These are phyloP conservation scores for Marchantia paleacea DNA, from an alignment of 225 moss, liverwort and hornwort genomes.

Conservation along the genomic window DNA sequence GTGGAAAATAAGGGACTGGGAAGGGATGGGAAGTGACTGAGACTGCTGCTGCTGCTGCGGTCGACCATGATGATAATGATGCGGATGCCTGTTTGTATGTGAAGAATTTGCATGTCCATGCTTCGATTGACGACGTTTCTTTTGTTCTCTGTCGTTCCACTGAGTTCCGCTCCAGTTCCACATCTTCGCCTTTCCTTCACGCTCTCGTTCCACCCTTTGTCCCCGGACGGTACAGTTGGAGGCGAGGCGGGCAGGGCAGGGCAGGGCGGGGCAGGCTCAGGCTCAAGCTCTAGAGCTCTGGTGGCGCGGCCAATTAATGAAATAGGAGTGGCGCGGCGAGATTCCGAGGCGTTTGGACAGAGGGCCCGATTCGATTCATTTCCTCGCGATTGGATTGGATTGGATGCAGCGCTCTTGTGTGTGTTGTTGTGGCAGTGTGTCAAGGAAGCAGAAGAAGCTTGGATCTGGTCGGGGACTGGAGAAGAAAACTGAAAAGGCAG, in stretches of 20 bases:
- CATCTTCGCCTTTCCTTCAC: not conserved
- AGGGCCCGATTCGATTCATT: not conserved
- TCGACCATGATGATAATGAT: not conserved
- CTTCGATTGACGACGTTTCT: too few relatives aligned
- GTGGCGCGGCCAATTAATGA: not conserved
- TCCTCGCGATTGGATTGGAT: not conserved
- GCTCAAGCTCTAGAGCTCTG: too few relatives aligned
- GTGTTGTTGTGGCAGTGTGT: slow-evolving; percentile 5
- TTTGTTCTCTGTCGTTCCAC: not conserved
- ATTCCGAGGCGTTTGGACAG: not conserved
- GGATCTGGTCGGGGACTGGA: slow-evolving; percentile 7
- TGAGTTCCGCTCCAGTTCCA: not conserved
- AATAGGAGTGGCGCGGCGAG: not conserved
- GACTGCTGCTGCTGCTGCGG: not conserved
- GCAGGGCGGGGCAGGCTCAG: too few relatives aligned
- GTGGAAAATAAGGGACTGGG: not conserved
- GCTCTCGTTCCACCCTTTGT: not conserved
- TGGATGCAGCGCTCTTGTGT: slow-evolving; percentile 1
- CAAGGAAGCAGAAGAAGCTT: slow-evolving; percentile 7
- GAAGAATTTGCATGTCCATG: not conserved
- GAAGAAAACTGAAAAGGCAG: not conserved
- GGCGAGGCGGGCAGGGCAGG: not conserved
- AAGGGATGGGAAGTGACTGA: not conserved
- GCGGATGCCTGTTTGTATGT: not conserved
- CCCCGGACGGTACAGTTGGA: not conserved